A percentile compares a stretch with the other conserved stretches of the same genome.
phyloP scores from a whole-genome alignment of 2,329 filamentous ascomycete genomes.

The Orbilia quercus region DNA sequence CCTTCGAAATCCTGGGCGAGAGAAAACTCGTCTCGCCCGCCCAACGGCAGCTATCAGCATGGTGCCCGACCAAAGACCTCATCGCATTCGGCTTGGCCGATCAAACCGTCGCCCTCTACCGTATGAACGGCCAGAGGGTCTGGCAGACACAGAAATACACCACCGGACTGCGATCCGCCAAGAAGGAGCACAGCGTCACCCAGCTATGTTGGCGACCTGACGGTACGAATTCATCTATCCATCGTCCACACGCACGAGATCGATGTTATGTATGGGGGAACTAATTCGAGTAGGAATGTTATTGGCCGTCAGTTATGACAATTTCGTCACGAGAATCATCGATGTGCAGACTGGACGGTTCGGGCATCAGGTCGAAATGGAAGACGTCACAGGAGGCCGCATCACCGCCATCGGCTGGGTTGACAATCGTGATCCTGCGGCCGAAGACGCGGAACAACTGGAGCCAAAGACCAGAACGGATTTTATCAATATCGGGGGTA shows the following conservation, averaged over 20 bases:
- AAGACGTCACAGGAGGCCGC: conserved; percentile 57
- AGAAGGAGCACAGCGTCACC: conserved; percentile 58
- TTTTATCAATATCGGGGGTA: conserved; percentile 52
- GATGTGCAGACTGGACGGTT: conserved; percentile 60
- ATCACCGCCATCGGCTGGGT: conserved; percentile 60
- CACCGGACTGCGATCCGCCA: conserved; percentile 53
- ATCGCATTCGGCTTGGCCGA: conserved; percentile 59
- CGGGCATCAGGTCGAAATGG: conserved; percentile 59
- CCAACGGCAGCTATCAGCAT: conserved; percentile 58
- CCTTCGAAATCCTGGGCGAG: conserved; percentile 58
- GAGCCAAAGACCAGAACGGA: conserved; percentile 53
- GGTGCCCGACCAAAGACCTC: conserved; percentile 60
- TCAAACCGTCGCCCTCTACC: conserved; percentile 59
- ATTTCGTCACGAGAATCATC: conserved; percentile 60
- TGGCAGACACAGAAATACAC: conserved; percentile 57
- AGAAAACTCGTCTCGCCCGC: conserved; percentile 59
- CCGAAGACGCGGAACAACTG: conserved; percentile 45
- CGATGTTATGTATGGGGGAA: background rate
- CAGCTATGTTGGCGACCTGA: conserved; percentile 59
- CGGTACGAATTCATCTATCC: too few species aligned
- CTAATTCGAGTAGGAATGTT: conserved; percentile 57
- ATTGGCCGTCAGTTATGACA: conserved; percentile 59
- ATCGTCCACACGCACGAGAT: too few species aligned
- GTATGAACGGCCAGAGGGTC: conserved; percentile 60
- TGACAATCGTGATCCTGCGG: conserved; percentile 57